Evolutionary conservation across 805 yeast species (phyloP).

Genomic region (Candida cerambycidarum): DNA sequence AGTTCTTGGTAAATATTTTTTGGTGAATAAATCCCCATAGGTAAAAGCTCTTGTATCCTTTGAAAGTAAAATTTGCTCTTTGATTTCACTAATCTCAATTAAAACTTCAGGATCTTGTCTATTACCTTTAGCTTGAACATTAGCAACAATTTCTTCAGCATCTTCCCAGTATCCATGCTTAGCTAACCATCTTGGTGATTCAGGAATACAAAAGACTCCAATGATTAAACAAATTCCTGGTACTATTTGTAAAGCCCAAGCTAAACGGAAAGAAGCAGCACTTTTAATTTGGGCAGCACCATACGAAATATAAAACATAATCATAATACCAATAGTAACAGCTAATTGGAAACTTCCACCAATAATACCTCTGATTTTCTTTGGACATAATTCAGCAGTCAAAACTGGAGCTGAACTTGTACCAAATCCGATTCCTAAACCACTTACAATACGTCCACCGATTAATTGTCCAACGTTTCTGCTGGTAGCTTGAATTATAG

Average conservation of each 20-base stretch:
- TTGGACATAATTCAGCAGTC: slow-evolving; percentile 63
- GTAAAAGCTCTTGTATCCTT: slow-evolving; percentile 47
- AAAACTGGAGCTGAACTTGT: slow-evolving; percentile 67
- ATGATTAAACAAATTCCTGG: slow-evolving; percentile 38
- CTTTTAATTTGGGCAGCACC: slow-evolving; percentile 51
- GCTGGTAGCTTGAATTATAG: slow-evolving; percentile 38
- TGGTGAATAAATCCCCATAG: slow-evolving; percentile 50
- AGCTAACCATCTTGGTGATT: slow-evolving; percentile 52
- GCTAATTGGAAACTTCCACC: slow-evolving; percentile 64
- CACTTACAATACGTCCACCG: slow-evolving; percentile 59
- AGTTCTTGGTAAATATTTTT: slow-evolving; percentile 51
- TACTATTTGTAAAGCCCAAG: slow-evolving; percentile 40
- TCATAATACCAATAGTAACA: slow-evolving; percentile 61
- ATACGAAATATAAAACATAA: slow-evolving; percentile 57
- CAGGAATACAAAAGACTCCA: slow-evolving; percentile 41
- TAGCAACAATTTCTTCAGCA: slow-evolving; percentile 41
- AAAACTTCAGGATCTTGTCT: slow-evolving; percentile 46
- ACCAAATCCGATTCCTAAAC: slow-evolving; percentile 65
- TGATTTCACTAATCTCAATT: slow-evolving; percentile 58
- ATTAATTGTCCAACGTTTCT: slow-evolving; percentile 45
- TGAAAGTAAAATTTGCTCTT: slow-evolving; percentile 54
- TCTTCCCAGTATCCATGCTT: slow-evolving; percentile 46
- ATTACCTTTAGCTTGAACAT: slow-evolving; percentile 43
- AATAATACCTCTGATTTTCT: slow-evolving; percentile 57
- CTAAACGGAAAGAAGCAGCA: slow-evolving; percentile 39